Evolutionary conservation across 805 yeast species (phyloP).

Genomic region (Monosporozyma unispora): DNA sequence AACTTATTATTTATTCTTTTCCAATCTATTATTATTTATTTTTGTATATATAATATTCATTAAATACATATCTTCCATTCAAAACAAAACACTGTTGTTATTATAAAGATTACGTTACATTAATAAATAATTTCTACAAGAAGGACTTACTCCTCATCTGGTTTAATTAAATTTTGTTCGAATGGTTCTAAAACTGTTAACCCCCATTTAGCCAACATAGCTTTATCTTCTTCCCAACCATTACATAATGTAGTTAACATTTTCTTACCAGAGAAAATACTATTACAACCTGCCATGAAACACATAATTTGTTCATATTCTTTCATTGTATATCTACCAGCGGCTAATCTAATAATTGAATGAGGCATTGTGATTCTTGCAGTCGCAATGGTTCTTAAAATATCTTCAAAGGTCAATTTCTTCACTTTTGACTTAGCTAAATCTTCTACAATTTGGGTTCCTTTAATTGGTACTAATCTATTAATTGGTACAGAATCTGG

Average conservation of each 20-base stretch:
- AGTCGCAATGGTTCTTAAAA: slow-evolving; percentile 63
- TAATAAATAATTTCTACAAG: too few relatives aligned
- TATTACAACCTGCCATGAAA: slow-evolving; percentile 71
- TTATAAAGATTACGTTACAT: too few relatives aligned
- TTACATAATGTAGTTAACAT: slow-evolving; percentile 78
- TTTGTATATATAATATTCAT: not conserved
- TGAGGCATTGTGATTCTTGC: slow-evolving; percentile 69
- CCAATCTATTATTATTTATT: not conserved
- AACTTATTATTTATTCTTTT: not conserved
- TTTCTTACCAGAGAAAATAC: slow-evolving; percentile 71
- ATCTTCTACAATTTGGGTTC: slow-evolving; percentile 65
- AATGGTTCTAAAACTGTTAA: slow-evolving; percentile 47
- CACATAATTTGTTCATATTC: slow-evolving; percentile 68
- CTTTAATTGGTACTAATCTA: slow-evolving; percentile 66
- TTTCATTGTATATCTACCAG: slow-evolving; percentile 75
- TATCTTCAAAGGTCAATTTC: slow-evolving; percentile 48
- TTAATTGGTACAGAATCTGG: slow-evolving; percentile 81
- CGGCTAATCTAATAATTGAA: slow-evolving; percentile 64
- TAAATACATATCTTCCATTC: too few relatives aligned
- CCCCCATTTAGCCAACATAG: slow-evolving; percentile 65
- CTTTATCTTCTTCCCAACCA: slow-evolving; percentile 76
- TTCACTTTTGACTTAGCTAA: slow-evolving; percentile 33
- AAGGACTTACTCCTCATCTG: too few relatives aligned
- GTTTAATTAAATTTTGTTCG: not conserved
- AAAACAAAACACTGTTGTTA: too few relatives aligned